A percentile compares a stretch with the other conserved stretches of the same genome.
phyloP scores from a whole-genome alignment of 352 stramenopile genomes.

The Phytopythium helicoides region DNA sequence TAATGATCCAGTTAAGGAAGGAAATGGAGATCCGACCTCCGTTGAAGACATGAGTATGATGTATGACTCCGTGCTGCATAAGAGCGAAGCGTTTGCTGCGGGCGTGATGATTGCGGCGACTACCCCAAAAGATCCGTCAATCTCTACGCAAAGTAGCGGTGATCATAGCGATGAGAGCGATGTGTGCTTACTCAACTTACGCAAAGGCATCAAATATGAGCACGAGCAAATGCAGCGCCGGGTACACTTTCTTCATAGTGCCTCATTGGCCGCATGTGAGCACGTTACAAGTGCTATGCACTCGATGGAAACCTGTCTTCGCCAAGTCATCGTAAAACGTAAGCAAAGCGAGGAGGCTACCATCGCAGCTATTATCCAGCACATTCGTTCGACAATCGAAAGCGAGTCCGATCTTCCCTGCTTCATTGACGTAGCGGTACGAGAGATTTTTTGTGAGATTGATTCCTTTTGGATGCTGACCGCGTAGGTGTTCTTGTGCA shows the following conservation, averaged over 20 bases:
- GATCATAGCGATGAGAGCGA: not conserved
- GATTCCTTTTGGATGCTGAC: not conserved
- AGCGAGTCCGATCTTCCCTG: slow-evolving; percentile 53
- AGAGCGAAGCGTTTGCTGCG: slow-evolving; percentile 39
- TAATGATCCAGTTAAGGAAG: slow-evolving; percentile 15
- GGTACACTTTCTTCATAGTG: slow-evolving; percentile 47
- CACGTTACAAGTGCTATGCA: slow-evolving; percentile 43
- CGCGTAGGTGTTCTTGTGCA: slow-evolving; percentile 10
- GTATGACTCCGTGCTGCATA: slow-evolving; percentile 45
- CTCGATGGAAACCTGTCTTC: slow-evolving; percentile 48
- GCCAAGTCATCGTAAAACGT: slow-evolving; percentile 34
- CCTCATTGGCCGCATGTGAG: slow-evolving; percentile 37
- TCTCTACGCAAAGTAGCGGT: slow-evolving; percentile 4
- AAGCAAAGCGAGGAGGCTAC: slow-evolving; percentile 44
- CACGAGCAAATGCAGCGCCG: slow-evolving; percentile 47
- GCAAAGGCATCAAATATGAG: slow-evolving; percentile 61
- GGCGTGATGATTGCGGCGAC: slow-evolving; percentile 20
- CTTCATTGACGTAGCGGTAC: slow-evolving; percentile 59
- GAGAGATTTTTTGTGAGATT: slow-evolving; percentile 9
- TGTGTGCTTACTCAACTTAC: slow-evolving; percentile 40
- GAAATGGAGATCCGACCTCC: slow-evolving; percentile 19
- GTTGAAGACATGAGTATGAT: slow-evolving; percentile 38
- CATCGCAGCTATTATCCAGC: slow-evolving; percentile 39
- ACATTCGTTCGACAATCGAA: slow-evolving; percentile 55
- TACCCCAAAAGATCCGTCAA: slow-evolving; percentile 11